phyloP scores from a whole-genome alignment of 2,329 filamentous ascomycete species.

The Daldinia eschscholtzii region DNA sequence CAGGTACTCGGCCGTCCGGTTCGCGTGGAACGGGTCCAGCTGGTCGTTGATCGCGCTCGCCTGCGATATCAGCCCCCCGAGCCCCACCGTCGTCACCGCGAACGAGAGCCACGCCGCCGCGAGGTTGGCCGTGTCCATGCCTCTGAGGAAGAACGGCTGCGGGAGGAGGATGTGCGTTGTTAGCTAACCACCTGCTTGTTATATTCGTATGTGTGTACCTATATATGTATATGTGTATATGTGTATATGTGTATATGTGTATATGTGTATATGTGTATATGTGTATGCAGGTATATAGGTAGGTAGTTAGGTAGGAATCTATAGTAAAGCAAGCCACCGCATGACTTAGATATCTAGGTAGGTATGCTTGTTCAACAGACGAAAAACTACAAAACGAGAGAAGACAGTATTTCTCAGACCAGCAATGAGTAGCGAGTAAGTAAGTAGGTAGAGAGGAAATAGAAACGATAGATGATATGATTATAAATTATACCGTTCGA shows the following conservation, averaged over 20 bases:
- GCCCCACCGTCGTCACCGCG: slow-evolving; percentile 41
- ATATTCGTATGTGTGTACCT: no score
- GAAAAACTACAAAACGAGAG: background rate
- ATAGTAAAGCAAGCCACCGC: no score
- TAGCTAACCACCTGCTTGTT: no score
- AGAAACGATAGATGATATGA: background rate
- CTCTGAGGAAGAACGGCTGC: slow-evolving; percentile 1
- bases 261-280: no score
- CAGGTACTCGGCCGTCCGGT: slow-evolving; percentile 46
- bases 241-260: no score
- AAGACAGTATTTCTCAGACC: background rate
- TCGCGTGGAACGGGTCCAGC: slow-evolving; percentile 53
- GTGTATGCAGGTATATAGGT: no score
- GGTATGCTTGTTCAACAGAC: background rate
- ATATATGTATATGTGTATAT: no score
- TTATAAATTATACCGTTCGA: background rate
- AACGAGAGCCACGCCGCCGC: slow-evolving; percentile 45
- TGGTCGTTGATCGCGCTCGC: slow-evolving; percentile 59
- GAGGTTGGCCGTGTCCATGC: slow-evolving; percentile 42
- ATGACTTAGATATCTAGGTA: background rate
- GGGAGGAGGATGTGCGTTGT: background rate
- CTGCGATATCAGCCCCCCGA: slow-evolving; percentile 55
- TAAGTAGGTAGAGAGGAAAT: background rate
- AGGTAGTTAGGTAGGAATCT: no score
- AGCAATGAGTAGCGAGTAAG: background rate